phyloP scores from a whole-genome alignment of 257 asterid genomes.

The Jasminum sambac region DNA sequence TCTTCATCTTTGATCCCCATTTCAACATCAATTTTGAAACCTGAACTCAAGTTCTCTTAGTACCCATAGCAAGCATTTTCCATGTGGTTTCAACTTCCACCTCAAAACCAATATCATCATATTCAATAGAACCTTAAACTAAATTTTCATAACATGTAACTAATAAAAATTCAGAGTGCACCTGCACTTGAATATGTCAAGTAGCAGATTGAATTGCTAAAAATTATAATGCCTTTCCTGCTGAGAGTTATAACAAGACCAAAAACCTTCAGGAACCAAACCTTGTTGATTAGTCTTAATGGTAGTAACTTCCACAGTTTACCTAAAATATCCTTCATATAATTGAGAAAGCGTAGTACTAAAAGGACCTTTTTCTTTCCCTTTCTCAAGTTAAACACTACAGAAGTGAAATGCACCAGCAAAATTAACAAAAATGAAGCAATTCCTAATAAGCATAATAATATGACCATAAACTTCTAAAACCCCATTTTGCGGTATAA shows the following conservation, averaged over 20 bases:
- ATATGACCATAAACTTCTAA: background rate
- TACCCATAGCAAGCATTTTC: background rate
- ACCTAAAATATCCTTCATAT: background rate
- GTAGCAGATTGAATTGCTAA: background rate
- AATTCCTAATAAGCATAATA: background rate
- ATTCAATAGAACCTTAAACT: background rate
- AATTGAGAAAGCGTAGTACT: background rate
- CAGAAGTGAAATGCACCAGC: background rate
- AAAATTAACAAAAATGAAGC: background rate
- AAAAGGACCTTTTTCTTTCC: background rate
- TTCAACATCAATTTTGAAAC: background rate
- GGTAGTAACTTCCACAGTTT: background rate
- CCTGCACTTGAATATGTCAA: background rate
- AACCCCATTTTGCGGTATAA: background rate
- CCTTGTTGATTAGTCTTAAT: background rate
- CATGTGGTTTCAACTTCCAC: background rate
- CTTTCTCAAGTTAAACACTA: too few relatives aligned
- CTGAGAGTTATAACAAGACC: background rate
- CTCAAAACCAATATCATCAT: background rate
- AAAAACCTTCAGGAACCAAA: background rate
- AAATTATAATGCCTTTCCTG: background rate
- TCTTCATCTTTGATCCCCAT: background rate
- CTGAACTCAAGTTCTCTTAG: background rate
- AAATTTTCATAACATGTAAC: background rate
- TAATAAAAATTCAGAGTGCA: background rate